phyloP scores from a whole-genome alignment of 495 filamentous ascomycete species.

The Lophium mytilinum region DNA sequence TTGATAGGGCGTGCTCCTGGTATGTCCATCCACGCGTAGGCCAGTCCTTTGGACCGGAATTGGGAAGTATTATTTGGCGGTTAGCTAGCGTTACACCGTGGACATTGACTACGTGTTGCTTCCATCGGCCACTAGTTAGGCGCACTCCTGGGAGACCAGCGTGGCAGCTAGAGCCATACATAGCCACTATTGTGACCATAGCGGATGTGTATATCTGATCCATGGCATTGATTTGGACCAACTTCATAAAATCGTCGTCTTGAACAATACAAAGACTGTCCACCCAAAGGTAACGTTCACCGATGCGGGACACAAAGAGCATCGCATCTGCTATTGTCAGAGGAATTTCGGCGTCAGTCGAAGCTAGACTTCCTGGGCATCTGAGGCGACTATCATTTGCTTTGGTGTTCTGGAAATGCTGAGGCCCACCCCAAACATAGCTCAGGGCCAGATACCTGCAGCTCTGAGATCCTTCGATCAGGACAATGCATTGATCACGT shows the following conservation, averaged over 20 bases:
- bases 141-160: not conserved
- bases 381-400: not conserved
- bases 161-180: not conserved
- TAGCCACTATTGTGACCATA: not conserved
- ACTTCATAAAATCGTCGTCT: not conserved
- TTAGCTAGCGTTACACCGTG: not conserved
- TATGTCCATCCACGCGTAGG: conserved; percentile 20
- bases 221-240: not conserved
- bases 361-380: not conserved
- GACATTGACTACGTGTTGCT: not conserved
- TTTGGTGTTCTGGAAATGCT: not conserved
- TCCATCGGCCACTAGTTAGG: not conserved
- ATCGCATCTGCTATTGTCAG: not conserved
- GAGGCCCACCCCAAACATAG: not conserved
- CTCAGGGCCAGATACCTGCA: not conserved
- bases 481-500: not conserved
- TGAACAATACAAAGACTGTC: conserved; percentile 4
- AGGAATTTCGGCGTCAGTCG: not conserved
- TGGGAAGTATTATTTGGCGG: not conserved
- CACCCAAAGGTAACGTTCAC: conserved; percentile 1
- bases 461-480: not conserved
- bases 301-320: not conserved
- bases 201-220: not conserved
- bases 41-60: not conserved
- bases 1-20: conserved; percentile 17